A percentile compares a stretch with the other conserved stretches of the same genome.
phyloP scores from a whole-genome alignment of 495 filamentous ascomycete species.

The Rhypophila decipiens region DNA sequence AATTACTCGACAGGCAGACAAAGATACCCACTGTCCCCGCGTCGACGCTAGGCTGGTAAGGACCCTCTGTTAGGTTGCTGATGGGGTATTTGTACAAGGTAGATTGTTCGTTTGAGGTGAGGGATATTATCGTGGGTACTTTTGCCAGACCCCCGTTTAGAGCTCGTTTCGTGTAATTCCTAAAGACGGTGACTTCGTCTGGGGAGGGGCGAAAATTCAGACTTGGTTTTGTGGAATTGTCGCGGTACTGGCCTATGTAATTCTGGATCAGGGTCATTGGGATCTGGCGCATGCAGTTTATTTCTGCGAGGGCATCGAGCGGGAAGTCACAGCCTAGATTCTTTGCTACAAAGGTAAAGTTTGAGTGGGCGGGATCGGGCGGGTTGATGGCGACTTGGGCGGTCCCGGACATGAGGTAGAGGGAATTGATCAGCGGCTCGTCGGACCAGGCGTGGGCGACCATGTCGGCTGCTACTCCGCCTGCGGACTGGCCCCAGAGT shows the following conservation, averaged over 20 bases:
- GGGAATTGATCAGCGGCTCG: constrained; percentile 37
- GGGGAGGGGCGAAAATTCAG: constrained; percentile 36
- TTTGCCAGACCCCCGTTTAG: constrained; percentile 15
- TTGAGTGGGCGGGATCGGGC: constrained; percentile 27
- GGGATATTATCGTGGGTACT: constrained; percentile 34
- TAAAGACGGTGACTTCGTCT: constrained; percentile 36
- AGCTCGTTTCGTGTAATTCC: constrained; percentile 36
- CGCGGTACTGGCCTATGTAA: constrained; percentile 32
- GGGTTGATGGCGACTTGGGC: constrained; percentile 28
- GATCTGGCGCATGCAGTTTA: constrained; percentile 39
- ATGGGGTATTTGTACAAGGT: constrained; percentile 29
- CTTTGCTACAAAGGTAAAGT: constrained; percentile 40
- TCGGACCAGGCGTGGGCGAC: constrained; percentile 40
- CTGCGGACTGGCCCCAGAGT: constrained; percentile 46
- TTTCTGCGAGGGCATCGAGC: constrained; percentile 24
- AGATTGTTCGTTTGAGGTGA: constrained; percentile 36
- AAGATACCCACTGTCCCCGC: constrained; percentile 26
- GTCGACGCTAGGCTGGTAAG: constrained; percentile 25
- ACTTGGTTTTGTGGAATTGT: constrained; percentile 24
- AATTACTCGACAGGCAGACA: constrained; percentile 31
- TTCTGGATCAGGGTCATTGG: constrained; percentile 31
- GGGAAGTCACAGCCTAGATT: constrained; percentile 32
- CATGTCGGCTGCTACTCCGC: constrained; percentile 34
- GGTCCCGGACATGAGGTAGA: constrained; percentile 43
- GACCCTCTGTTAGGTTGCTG: constrained; percentile 24